Evolutionary conservation across 768 basidiomycete species (phyloP), one percentile per base, ranked within the genome.

Genomic region (Leucocoprinus sp.): DNA sequence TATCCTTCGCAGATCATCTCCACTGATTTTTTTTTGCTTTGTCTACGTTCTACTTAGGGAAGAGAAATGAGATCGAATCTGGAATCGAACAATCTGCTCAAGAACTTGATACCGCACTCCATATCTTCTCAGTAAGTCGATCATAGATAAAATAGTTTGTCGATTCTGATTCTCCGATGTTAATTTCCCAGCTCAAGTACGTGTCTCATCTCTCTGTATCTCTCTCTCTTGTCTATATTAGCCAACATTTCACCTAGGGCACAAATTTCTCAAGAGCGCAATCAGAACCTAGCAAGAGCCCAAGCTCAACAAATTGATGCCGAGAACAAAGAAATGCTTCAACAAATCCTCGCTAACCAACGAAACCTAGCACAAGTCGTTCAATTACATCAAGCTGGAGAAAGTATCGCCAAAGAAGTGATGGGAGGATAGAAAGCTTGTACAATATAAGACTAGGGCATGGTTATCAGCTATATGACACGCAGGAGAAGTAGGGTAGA

Each of bases 61-160:
- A 65, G 42, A 69, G 60, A 17, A 55, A 54, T 2, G 72, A 74
- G 17, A 75, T 78, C 27, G 67, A 61, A 38, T 58, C 64, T 18
- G 68, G 68, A 4, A 64, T 79, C 26, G 67, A 70, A 29, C 56
- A 55, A 40, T 75, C 67, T 47, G 55, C 64, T 26, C 52, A 54
- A 9, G 70, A 77, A 15, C 59, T 78, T 19, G 59, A 71, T n/a
- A 53, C 55, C 4, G 66, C 68, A 3, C 61, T 76, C 50, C 61
- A 63, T 22, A 59, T 63, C 19, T 65, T 77, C 50, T 61, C 74
- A 42, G 76, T 75, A 45, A 39, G 63, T 54, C 36, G 11, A 4
- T 14, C 4, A 31, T 31, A n/a, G 3, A 31, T 27, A 27, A 27
- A 27, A 11, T 11, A 31, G n/a, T 31, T 12, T n/a, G 9, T 5